phyloP scores from a whole-genome alignment of 2,329 filamentous ascomycete species.

The Calonectria ilicicola region DNA sequence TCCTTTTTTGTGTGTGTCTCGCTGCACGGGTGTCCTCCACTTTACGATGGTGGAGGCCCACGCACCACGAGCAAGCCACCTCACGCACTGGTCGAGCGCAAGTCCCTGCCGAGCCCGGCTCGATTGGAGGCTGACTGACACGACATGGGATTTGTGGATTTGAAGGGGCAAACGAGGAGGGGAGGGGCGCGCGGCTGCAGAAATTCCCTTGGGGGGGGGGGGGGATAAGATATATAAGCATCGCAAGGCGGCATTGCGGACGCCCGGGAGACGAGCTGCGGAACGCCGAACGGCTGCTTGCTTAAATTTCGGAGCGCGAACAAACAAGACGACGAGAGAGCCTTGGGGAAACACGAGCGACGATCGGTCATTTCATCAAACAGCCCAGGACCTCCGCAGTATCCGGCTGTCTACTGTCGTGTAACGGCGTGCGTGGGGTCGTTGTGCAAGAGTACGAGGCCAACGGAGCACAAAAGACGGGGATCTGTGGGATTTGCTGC shows the following conservation, averaged over 20 bases:
- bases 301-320: neutral
- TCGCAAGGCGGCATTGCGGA: neutral
- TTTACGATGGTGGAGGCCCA: conserved; percentile 21
- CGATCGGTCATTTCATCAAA: neutral
- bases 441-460: conserved; percentile 35
- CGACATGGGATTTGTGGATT: conserved; percentile 18
- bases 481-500: conserved; percentile 29
- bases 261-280: neutral
- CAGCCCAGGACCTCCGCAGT: conserved; percentile 2
- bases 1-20: conserved; percentile 4
- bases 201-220: neutral
- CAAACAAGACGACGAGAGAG: neutral
- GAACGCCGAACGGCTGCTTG: conserved; percentile 5
- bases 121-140: conserved; percentile 14
- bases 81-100: conserved; percentile 18
- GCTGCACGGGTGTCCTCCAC: conserved; percentile 32
- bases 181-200: conserved; percentile 6
- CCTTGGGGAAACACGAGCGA: neutral
- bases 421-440: conserved; percentile 35
- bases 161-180: neutral
- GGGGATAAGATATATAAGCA: conserved; percentile 15
- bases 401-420: neutral
- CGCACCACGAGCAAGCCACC: conserved; percentile 6
- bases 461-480: conserved; percentile 22
- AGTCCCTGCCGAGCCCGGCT: conserved; percentile 9